Evolutionary conservation across 2,329 filamentous ascomycete genomes (phyloP).

Genomic region (Xylariaceae sp.): DNA sequence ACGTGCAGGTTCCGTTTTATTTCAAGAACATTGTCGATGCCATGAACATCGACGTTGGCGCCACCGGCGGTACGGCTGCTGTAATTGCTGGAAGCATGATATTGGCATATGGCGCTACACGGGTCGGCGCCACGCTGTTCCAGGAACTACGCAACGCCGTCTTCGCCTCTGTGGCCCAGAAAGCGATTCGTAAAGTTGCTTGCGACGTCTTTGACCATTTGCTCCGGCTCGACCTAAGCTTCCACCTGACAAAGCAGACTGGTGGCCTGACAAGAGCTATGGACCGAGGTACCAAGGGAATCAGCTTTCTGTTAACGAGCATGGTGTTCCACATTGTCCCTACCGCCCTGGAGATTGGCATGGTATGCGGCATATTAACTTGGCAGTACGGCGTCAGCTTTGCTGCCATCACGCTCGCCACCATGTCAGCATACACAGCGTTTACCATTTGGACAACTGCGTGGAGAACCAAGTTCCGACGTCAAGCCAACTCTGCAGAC

Average conservation of each 20-base stretch:
- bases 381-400: constrained; percentile 94
- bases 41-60: constrained; percentile 93
- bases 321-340: constrained; percentile 98
- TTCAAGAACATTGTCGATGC: constrained; percentile 97
- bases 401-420: constrained; percentile 81
- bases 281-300: constrained; percentile 95
- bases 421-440: constrained; percentile 91
- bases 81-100: constrained; percentile 91
- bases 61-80: constrained; percentile 80
- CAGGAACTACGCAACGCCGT: constrained; percentile 94
- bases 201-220: constrained; percentile 90
- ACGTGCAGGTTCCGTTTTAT: constrained; percentile 98
- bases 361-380: constrained; percentile 94
- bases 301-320: constrained; percentile 92
- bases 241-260: constrained; percentile 91
- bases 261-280: constrained; percentile 91
- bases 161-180: constrained; percentile 94
- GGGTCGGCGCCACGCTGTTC: constrained; percentile 84
- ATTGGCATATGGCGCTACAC: constrained; percentile 82
- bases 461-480: constrained; percentile 94
- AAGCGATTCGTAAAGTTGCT: constrained; percentile 87
- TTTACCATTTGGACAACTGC: constrained; percentile 96
- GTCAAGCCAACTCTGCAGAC: constrained; percentile 92
- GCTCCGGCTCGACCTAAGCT: constrained; percentile 82
- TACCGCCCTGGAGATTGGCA: constrained; percentile 85